Evolutionary conservation across 2,329 filamentous ascomycete species (phyloP).

Genomic region (Penicillium aurantiogriseum): DNA sequence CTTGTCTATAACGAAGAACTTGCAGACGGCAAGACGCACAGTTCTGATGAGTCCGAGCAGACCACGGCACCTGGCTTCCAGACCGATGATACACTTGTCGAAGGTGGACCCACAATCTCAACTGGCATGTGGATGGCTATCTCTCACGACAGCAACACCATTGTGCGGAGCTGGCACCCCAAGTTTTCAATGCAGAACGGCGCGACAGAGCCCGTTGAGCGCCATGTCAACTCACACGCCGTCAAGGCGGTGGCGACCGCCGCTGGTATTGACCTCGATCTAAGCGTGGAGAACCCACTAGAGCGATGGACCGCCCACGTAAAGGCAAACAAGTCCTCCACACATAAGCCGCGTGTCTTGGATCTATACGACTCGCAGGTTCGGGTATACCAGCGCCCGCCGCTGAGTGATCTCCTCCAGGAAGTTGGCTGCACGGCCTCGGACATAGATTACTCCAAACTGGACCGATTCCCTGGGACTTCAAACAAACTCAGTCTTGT

Average conservation of each 20-base stretch:
- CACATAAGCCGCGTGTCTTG: conserved; percentile 35
- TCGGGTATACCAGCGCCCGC: conserved; percentile 40
- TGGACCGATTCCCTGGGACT: conserved; percentile 41
- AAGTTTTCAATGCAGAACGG: conserved; percentile 39
- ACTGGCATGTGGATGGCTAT: conserved; percentile 42
- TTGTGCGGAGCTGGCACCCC: conserved; percentile 70
- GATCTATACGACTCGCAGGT: conserved; percentile 44
- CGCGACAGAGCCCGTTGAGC: conserved; percentile 32
- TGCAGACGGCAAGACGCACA: conserved; percentile 49
- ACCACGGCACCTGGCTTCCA: conserved; percentile 22
- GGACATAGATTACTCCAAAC: conserved; percentile 36
- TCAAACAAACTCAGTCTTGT: conserved; percentile 60
- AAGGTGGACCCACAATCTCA: conserved; percentile 33
- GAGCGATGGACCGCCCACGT: conserved; percentile 53
- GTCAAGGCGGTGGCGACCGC: conserved; percentile 56
- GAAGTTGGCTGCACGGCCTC: conserved; percentile 26
- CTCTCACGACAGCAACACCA: conserved; percentile 59
- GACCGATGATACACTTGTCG: conserved; percentile 19
- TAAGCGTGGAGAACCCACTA: conserved; percentile 62
- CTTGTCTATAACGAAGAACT: conserved; percentile 87
- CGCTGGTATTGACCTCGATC: conserved; percentile 66
- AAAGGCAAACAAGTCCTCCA: conserved; percentile 21
- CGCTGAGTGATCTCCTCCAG: conserved; percentile 37
- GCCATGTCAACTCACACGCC: conserved; percentile 58
- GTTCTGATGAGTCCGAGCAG: conserved; percentile 5